phyloP scores from a whole-genome alignment of 768 basidiomycete genomes.

The Gloeopeniophorella convolvens region DNA sequence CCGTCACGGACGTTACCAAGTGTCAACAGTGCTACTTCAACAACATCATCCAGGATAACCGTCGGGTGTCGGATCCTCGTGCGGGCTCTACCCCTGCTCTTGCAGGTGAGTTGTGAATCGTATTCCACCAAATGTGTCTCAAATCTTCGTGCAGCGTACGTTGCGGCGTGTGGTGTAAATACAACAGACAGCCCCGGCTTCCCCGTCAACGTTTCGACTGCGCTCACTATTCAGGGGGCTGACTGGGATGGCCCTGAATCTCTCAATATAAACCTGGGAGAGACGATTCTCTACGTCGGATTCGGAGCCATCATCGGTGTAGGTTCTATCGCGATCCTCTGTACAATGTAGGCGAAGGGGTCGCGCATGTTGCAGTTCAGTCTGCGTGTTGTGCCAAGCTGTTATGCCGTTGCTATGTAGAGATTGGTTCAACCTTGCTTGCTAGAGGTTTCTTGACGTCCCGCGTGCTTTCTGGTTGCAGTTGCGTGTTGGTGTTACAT shows the following conservation, averaged over 20 bases:
- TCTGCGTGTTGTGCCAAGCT: no score
- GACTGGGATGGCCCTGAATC: constrained; percentile 59
- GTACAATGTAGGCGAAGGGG: constrained; percentile 37
- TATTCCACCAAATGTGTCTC: neutral
- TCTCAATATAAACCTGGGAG: constrained; percentile 37
- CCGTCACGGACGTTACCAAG: constrained; percentile 36
- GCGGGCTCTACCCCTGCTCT: constrained; percentile 59
- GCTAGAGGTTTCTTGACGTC: no score
- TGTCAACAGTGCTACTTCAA: constrained; percentile 69
- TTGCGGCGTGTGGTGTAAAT: constrained; percentile 35
- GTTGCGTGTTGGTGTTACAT: no score
- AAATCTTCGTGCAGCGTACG: constrained; percentile 41
- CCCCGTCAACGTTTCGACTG: constrained; percentile 35
- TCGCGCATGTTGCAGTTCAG: neutral
- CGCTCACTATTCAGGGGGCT: constrained; percentile 38
- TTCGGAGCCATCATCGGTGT: constrained; percentile 42
- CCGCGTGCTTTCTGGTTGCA: no score
- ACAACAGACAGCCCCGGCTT: constrained; percentile 34
- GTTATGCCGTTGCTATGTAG: neutral
- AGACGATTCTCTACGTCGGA: constrained; percentile 39
- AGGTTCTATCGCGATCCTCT: constrained; percentile 45
- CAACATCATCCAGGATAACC: constrained; percentile 44
- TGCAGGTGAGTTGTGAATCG: constrained; percentile 36
- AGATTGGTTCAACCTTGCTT: neutral
- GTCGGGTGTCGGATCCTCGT: constrained; percentile 41